Evolutionary conservation across 805 yeast species (phyloP), one percentile per base, ranked within the genome.

Genomic region (Saturnispora serradocipensis): DNA sequence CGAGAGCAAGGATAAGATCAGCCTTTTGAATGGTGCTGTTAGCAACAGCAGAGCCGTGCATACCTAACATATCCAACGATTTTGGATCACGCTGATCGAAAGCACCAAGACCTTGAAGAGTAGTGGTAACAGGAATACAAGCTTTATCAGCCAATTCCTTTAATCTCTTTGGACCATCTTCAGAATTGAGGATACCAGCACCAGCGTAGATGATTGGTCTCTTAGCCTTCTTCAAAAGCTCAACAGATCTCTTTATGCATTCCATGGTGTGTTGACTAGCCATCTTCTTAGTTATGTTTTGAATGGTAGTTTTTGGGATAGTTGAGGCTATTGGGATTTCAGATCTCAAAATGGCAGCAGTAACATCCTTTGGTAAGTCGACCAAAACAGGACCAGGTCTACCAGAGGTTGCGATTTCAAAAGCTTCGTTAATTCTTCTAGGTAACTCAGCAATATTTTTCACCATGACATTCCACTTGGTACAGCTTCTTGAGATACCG

Each of bases 391-490:
- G 99, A 55, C 99, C 99, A 49, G 99, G 99, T 69, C 99, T 82
- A 46, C 99, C 99, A 53, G 86, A 72, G 43, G 87, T 85, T 55
- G 98, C 98, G 58, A 93, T 93, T 73, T 91, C 97, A 63, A 93
- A 93, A 27, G 98, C 98, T 73, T 93, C 99, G 68, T 93, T 91
- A 66, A 93, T 91, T 65, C 98, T 80, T 63, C 88, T 80, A 55
- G 99, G 99, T 59, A 93, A 75, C 71, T 93, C 99, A 50, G 90
- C 91, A 49, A 93, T 91, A 65, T 79, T 79, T 70, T 88, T 93
- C 53, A 93, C 97, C 99, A 93, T 93, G 39, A 90, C 97, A 66
- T 95, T 93, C 99, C 99, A 93, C 70, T 93, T 93, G 55, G 99
- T 89, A 76, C 99, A 93, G 7, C 96, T 83, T 67, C 99, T 81